Conservation (phyloP, 2,329 filamentous ascomycete species). For the Pestalotiopsis sp. region DNA sequence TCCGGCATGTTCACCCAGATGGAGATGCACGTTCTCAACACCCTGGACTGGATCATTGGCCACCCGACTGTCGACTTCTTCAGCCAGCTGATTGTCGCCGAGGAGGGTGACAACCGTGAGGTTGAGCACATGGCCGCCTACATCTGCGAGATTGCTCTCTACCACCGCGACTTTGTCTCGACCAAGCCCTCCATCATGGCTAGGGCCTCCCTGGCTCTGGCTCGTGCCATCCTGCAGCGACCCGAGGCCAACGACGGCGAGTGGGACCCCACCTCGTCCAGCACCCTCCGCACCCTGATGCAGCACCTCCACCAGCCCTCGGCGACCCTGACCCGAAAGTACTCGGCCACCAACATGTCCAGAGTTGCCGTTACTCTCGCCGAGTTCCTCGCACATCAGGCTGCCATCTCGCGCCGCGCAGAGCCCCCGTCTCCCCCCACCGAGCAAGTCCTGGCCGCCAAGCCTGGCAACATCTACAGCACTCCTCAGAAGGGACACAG, state of each 20-base stretch:
- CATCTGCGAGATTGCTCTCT: constrained; percentile 91
- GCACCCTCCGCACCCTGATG: constrained; percentile 63
- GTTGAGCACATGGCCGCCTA: constrained; percentile 95
- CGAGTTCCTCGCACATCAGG: constrained; percentile 63
- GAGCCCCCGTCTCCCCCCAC: constrained; percentile 63
- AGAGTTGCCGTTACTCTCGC: constrained; percentile 57
- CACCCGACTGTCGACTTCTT: constrained; percentile 97
- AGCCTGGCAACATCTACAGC: constrained; percentile 67
- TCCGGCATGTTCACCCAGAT: constrained; percentile 99
- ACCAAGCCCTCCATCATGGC: constrained; percentile 90
- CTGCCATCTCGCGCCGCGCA: constrained; percentile 53
- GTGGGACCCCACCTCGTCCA: constrained; percentile 74
- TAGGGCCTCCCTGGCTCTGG: constrained; percentile 80
- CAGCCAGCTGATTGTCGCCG: constrained; percentile 81
- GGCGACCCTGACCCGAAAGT: constrained; percentile 60
- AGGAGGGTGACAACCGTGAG: constrained; percentile 78
- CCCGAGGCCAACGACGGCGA: constrained; percentile 75
- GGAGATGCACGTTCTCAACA: constrained; percentile 99
- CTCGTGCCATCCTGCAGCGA: constrained; percentile 82
- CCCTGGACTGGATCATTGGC: constrained; percentile 92
- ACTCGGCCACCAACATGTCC: constrained; percentile 55
- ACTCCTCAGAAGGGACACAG: constrained; percentile 79
- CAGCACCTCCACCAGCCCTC: constrained; percentile 63
- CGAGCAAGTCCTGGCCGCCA: constrained; percentile 50
- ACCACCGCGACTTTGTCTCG: constrained; percentile 96